A percentile compares a stretch with the other conserved stretches of the same genome.
Conservation (phyloP, 2,329 filamentous ascomycete species). For the Polytolypa hystricis region DNA sequence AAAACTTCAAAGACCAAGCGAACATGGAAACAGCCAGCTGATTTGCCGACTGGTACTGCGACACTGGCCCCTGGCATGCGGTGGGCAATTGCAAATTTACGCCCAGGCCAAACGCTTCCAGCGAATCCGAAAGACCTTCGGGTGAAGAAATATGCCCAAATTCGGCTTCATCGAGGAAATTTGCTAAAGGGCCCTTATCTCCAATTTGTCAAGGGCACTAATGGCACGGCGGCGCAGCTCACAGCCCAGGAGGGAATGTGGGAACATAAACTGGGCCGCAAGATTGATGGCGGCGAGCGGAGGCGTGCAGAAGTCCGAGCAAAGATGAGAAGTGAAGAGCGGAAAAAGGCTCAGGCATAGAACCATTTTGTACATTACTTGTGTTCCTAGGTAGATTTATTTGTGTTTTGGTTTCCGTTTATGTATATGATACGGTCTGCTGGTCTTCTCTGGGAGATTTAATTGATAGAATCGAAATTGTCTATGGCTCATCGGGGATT, state of each 20-base stretch:
- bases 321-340: slow-evolving; percentile 70
- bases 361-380: too few relatives aligned
- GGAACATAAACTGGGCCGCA: slow-evolving; percentile 76
- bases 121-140: slow-evolving; percentile 31
- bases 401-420: too few relatives aligned
- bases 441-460: too few relatives aligned
- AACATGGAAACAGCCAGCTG: slow-evolving; percentile 7
- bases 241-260: slow-evolving; percentile 76
- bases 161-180: slow-evolving; percentile 56
- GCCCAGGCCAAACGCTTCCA: slow-evolving; percentile 45
- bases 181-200: slow-evolving; percentile 67
- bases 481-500: too few relatives aligned
- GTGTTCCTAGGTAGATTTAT: too few relatives aligned
- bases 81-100: slow-evolving; percentile 51
- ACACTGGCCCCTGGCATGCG: slow-evolving; percentile 44
- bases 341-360: slow-evolving; percentile 49
- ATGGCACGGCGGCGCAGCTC: slow-evolving; percentile 53
- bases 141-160: slow-evolving; percentile 49
- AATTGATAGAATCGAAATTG: too few relatives aligned
- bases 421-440: too few relatives aligned
- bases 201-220: slow-evolving; percentile 51
- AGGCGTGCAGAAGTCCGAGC: slow-evolving; percentile 74
- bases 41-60: slow-evolving; percentile 24
- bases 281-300: slow-evolving; percentile 94
- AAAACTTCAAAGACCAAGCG: neutral